These are phyloP conservation scores for Cryptosporidium ryanae DNA, from an alignment of 169 alveolate genomes.

Conservation along the genomic window DNA sequence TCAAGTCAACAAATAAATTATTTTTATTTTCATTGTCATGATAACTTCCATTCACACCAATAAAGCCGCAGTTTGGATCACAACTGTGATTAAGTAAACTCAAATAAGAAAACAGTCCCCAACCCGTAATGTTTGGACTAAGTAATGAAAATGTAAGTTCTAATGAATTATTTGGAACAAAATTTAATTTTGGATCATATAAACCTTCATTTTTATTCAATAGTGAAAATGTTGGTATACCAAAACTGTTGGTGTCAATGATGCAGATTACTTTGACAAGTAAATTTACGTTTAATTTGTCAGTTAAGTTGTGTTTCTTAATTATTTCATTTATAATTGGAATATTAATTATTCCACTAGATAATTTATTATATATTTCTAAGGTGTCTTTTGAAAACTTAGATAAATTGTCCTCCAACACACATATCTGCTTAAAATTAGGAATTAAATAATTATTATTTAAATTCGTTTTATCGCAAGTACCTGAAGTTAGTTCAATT, in stretches of 20 bases:
- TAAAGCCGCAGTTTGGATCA: slow-evolving; percentile 60
- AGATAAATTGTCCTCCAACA: slow-evolving; percentile 1
- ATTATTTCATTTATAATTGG: slow-evolving; percentile 1
- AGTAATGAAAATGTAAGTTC: slow-evolving; percentile 23
- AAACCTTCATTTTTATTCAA: not conserved
- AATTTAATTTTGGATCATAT: not conserved
- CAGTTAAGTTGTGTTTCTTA: not conserved
- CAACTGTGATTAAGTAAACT: slow-evolving; percentile 71
- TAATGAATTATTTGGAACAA: slow-evolving; percentile 5
- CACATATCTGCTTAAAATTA: slow-evolving; percentile 7
- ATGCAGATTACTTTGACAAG: slow-evolving; percentile 27
- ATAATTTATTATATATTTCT: slow-evolving; percentile 7
- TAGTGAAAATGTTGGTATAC: slow-evolving; percentile 42
- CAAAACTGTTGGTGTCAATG: slow-evolving; percentile 67
- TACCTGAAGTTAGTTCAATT: not conserved
- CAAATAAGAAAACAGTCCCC: slow-evolving; percentile 59
- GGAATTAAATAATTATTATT: not conserved
- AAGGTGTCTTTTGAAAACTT: not conserved
- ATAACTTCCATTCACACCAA: slow-evolving; percentile 10
- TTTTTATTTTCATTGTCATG: not conserved
- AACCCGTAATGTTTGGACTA: slow-evolving; percentile 49
- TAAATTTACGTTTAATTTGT: not conserved
- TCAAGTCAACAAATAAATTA: slow-evolving; percentile 9
- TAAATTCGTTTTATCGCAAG: not conserved
- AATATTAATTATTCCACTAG: slow-evolving; percentile 23